Percentiles rank a stretch among this genome's conserved stretches.
These are phyloP conservation scores for Wickerhamiella musiphila DNA, from an alignment of 805 yeast genomes.

Conservation along the genomic window DNA sequence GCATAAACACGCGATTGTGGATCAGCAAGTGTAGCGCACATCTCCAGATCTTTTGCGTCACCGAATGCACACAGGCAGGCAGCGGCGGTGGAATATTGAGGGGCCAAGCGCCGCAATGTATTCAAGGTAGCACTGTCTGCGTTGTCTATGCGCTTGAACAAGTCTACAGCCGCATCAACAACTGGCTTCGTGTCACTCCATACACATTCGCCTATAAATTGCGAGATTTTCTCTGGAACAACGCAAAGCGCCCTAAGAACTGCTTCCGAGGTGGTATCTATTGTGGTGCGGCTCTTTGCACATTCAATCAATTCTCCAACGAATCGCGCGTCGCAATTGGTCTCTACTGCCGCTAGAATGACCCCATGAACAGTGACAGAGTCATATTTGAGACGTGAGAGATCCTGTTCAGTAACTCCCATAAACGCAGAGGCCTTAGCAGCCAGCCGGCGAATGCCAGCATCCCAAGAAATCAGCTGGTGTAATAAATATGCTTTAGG, in stretches of 20 bases:
- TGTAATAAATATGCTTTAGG: conserved; percentile 14
- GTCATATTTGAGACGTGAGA: background rate
- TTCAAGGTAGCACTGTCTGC: no score
- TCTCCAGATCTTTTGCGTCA: background rate
- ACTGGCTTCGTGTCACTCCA: no score
- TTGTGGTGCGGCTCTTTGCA: background rate
- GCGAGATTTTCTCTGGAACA: background rate
- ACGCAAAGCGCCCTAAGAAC: background rate
- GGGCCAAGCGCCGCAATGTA: no score
- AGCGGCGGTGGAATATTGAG: no score
- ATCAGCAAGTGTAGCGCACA: conserved; percentile 4
- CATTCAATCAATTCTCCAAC: conserved; percentile 1
- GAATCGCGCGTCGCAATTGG: background rate
- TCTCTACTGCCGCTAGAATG: conserved; percentile 5
- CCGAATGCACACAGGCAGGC: no score
- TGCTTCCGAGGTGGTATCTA: conserved; percentile 6
- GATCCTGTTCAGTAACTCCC: background rate
- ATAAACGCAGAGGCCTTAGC: conserved; percentile 22
- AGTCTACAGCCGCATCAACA: background rate
- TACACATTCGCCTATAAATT: no score
- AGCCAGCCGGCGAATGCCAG: conserved; percentile 28
- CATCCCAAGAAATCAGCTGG: conserved; percentile 25
- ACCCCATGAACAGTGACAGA: conserved; percentile 6
- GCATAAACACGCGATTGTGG: conserved; percentile 11
- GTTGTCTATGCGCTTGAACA: no score